Evolutionary conservation across 2,329 filamentous ascomycete species (phyloP).

Genomic region (Pseudocercospora eumusae): DNA sequence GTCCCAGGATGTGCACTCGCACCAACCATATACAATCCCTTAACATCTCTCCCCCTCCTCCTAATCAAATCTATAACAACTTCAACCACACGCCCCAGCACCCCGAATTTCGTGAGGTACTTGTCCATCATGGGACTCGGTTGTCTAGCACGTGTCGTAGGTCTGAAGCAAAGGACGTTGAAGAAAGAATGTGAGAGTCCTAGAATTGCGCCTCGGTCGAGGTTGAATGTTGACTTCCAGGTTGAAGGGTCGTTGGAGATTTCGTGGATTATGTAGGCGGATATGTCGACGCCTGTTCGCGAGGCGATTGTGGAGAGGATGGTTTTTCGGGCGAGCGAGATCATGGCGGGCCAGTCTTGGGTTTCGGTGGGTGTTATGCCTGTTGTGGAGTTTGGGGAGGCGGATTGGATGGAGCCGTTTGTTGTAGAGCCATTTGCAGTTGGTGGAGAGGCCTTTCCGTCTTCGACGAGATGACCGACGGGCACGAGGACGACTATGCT

Average conservation of each 20-base stretch:
- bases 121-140: constrained; percentile 42
- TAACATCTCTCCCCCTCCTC: constrained; percentile 42
- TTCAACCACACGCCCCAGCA: constrained; percentile 31
- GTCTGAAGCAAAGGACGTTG: constrained; percentile 69
- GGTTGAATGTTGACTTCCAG: constrained; percentile 70
- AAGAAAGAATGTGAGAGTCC: constrained; percentile 73
- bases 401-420: constrained; percentile 24
- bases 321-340: constrained; percentile 59
- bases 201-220: constrained; percentile 73
- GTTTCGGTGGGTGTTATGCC: constrained; percentile 45
- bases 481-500: constrained; percentile 70
- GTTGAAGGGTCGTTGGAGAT: constrained; percentile 64
- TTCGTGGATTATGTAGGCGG: constrained; percentile 60
- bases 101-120: constrained; percentile 30
- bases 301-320: constrained; percentile 62
- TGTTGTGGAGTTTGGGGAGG: constrained; percentile 34
- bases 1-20: constrained; percentile 76
- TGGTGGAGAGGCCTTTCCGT: constrained; percentile 46
- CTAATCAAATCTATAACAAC: constrained; percentile 32
- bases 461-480: constrained; percentile 63
- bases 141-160: constrained; percentile 60
- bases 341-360: constrained; percentile 64
- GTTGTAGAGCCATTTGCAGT: constrained; percentile 14
- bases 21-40: constrained; percentile 68
- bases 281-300: constrained; percentile 60